These are phyloP conservation scores for Amanita muscaria DNA, from an alignment of 768 basidiomycete species.

Conservation along the genomic window DNA sequence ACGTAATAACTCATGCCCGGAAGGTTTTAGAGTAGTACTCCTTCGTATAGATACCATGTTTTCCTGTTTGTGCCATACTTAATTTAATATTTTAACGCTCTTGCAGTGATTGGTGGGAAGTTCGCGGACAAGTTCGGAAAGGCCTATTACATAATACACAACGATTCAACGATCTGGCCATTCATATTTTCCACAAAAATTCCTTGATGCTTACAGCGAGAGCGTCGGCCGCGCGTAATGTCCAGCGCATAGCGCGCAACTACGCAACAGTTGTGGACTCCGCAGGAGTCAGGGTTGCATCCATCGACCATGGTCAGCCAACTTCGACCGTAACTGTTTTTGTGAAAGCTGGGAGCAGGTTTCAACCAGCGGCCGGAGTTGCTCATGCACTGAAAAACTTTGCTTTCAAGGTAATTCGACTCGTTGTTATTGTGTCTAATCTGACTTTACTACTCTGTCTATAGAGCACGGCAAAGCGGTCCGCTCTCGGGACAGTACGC, in stretches of 20 bases:
- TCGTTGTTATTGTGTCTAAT: background rate
- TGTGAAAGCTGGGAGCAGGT: constrained; percentile 88
- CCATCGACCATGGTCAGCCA: constrained; percentile 74
- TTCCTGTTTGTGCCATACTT: background rate
- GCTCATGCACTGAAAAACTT: constrained; percentile 96
- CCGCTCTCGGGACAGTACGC: constrained; percentile 82
- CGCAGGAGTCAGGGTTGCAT: constrained; percentile 78
- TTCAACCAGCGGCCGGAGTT: constrained; percentile 80
- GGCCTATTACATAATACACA: constrained; percentile 20
- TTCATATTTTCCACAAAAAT: constrained; percentile 23
- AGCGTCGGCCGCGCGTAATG: constrained; percentile 46
- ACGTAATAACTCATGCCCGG: constrained; percentile 42
- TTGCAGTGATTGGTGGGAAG: no score
- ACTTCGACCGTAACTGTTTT: constrained; percentile 83
- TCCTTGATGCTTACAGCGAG: constrained; percentile 51
- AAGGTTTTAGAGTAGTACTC: constrained; percentile 11
- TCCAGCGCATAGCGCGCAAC: constrained; percentile 52
- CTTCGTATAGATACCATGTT: background rate
- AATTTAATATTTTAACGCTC: no score
- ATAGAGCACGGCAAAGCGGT: constrained; percentile 80
- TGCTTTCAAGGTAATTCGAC: constrained; percentile 83
- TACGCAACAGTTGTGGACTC: constrained; percentile 81
- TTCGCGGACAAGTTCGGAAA: constrained; percentile 20
- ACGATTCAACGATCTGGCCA: constrained; percentile 16
- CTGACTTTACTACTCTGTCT: background rate